Evolutionary conservation across 805 yeast genomes (phyloP).

Genomic region (Ogataea allantospora): DNA sequence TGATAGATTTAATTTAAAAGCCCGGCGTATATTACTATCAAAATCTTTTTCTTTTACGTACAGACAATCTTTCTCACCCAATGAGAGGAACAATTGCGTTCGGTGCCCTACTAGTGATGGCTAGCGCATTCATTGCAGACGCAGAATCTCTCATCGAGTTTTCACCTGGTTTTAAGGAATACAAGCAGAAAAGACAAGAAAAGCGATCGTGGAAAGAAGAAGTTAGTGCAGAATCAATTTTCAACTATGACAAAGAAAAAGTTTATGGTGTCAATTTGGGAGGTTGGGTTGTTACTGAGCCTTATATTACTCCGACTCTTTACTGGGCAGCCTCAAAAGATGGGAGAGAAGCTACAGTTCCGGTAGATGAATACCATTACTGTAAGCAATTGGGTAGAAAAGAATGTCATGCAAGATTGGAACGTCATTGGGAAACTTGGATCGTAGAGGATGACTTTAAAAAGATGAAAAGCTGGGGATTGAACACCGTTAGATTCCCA

Average conservation of each 20-base stretch:
- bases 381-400: conserved; percentile 48
- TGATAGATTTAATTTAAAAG: conserved; percentile 4
- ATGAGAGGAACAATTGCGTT: conserved; percentile 3
- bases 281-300: conserved; percentile 73
- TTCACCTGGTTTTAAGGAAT: conserved; percentile 13
- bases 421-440: conserved; percentile 57
- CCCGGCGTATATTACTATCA: background rate
- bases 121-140: background rate
- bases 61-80: background rate
- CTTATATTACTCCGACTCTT: conserved; percentile 66
- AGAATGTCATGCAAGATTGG: conserved; percentile 42
- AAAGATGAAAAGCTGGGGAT: conserved; percentile 49
- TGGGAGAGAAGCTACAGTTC: conserved; percentile 39
- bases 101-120: background rate
- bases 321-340: conserved; percentile 36
- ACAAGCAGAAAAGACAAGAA: conserved; percentile 6
- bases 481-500: conserved; percentile 73
- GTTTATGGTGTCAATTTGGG: conserved; percentile 56
- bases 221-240: conserved; percentile 5
- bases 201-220: conserved; percentile 10
- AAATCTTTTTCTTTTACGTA: background rate
- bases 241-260: conserved; percentile 26
- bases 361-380: conserved; percentile 61
- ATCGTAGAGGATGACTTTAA: conserved; percentile 58
- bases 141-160: conserved; percentile 3